Evolutionary conservation across 2,329 filamentous ascomycete species (phyloP).

Genomic region (Microascus cirrosus): DNA sequence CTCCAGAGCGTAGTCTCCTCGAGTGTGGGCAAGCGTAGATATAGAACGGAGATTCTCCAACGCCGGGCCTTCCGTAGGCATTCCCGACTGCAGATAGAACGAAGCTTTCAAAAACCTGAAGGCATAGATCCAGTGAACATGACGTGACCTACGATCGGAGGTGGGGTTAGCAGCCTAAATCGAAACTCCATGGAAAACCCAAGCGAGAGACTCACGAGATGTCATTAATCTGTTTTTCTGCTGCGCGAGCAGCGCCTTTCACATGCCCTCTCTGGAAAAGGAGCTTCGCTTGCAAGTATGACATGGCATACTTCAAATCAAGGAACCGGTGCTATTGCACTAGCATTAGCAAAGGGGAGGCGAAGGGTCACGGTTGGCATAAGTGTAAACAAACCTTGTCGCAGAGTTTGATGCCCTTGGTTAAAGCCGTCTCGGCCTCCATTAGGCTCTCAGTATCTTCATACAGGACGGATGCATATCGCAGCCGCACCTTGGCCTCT

Average conservation of each 20-base stretch:
- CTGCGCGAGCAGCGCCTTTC: constrained; percentile 60
- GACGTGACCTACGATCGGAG: constrained; percentile 39
- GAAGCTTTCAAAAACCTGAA: constrained; percentile 65
- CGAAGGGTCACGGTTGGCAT: background rate
- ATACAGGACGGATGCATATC: constrained; percentile 60
- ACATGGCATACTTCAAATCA: constrained; percentile 68
- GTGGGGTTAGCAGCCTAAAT: constrained; percentile 3
- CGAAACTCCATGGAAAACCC: constrained; percentile 6
- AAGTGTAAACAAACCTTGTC: constrained; percentile 41
- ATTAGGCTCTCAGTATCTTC: constrained; percentile 69
- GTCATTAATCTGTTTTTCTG: constrained; percentile 50
- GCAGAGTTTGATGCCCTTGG: constrained; percentile 59
- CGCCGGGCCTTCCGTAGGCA: constrained; percentile 48
- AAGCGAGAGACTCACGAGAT: background rate
- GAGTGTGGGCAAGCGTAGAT: constrained; percentile 42
- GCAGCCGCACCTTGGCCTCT: constrained; percentile 58
- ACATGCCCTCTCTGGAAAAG: constrained; percentile 55
- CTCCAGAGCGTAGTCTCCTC: constrained; percentile 52
- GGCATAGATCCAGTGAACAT: constrained; percentile 64
- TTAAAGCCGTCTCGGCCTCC: constrained; percentile 61
- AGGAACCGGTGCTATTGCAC: constrained; percentile 24
- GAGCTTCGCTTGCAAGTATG: constrained; percentile 60
- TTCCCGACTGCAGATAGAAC: constrained; percentile 51
- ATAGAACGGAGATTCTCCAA: constrained; percentile 61
- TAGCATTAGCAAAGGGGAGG: background rate